phyloP scores from a whole-genome alignment of 805 yeast species.

The Kluyveromyces aestuarii region DNA sequence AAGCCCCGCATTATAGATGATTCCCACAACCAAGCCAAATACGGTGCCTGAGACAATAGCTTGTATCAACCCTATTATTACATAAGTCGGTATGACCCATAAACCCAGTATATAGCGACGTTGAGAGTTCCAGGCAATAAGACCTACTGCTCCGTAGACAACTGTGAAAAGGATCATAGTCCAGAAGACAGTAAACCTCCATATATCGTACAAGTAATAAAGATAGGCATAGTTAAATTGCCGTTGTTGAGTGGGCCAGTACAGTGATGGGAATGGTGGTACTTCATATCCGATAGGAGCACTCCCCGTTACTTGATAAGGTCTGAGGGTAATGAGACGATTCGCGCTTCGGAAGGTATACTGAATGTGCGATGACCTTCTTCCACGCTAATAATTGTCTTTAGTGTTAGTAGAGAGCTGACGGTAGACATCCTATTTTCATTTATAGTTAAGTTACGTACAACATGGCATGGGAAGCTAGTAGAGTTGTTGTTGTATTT shows the following conservation, averaged over 20 bases:
- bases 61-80: slow-evolving; percentile 47
- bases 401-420: neutral
- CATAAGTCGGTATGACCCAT: slow-evolving; percentile 38
- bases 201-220: slow-evolving; percentile 63
- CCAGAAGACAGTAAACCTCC: slow-evolving; percentile 82
- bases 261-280: slow-evolving; percentile 75
- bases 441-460: neutral
- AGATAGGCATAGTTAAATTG: slow-evolving; percentile 41
- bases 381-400: neutral
- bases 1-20: slow-evolving; percentile 70
- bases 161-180: slow-evolving; percentile 55
- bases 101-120: slow-evolving; percentile 33
- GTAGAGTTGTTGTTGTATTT: neutral
- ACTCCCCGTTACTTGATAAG: slow-evolving; percentile 38
- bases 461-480: neutral
- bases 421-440: neutral
- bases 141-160: slow-evolving; percentile 57
- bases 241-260: slow-evolving; percentile 50
- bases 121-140: slow-evolving; percentile 46
- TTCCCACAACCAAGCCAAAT: slow-evolving; percentile 64
- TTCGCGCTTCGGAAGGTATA: neutral
- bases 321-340: slow-evolving; percentile 8
- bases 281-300: slow-evolving; percentile 74
- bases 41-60: slow-evolving; percentile 69
- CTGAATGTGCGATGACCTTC: neutral